Evolutionary conservation across 2,329 filamentous ascomycete species (phyloP), one percentile per base, ranked within the genome.

Genomic region (Seiridium unicorne): DNA sequence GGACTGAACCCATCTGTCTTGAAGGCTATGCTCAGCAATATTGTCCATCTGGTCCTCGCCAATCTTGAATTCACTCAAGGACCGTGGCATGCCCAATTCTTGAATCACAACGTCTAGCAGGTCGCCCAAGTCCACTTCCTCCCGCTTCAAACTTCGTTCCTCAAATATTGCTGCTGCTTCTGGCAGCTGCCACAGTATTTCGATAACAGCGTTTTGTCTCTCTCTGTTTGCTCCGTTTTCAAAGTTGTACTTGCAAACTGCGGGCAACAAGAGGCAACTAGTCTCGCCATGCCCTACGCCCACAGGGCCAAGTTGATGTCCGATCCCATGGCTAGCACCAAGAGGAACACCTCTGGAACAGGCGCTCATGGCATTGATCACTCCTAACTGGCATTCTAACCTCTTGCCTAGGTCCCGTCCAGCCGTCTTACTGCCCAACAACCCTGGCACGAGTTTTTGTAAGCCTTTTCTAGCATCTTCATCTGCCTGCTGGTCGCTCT

Each of bases 251-350:
- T 81, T 82, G 66, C 82, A 82, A 5, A 88, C 83, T 0, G 80
- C 77, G 0, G 84, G 84, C 42, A 81, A 74, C 59, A 84, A 73
- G 51, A 82, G 79, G 66, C 80, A 88, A 64, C 81, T 84, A 35
- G 84, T 88, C 69, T 86, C 84, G 9, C 85, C 85, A 66, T 88
- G 84, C 0, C 81, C 80, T 2, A 87, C 84, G 0, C 84, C 84
- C 3, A 84, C 68, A 0, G 84, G 83, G 0, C 81, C 81, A 0
- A 84, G 74, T 66, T 81, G 80, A 65, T 84, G 81, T 3, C 80
- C 80, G 60, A 84, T 83, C 0, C 79, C 81, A 64, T 84, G 80
- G 63, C 79, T 80, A 3, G 77, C 79, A 1, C 79, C 81, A 40
- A 83, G 62, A n/a, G 78, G 71, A 59, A 79, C 60, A 77, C 77